phyloP scores from a whole-genome alignment of 2,329 filamentous ascomycete genomes.

The Pseudogymnoascus sp. region DNA sequence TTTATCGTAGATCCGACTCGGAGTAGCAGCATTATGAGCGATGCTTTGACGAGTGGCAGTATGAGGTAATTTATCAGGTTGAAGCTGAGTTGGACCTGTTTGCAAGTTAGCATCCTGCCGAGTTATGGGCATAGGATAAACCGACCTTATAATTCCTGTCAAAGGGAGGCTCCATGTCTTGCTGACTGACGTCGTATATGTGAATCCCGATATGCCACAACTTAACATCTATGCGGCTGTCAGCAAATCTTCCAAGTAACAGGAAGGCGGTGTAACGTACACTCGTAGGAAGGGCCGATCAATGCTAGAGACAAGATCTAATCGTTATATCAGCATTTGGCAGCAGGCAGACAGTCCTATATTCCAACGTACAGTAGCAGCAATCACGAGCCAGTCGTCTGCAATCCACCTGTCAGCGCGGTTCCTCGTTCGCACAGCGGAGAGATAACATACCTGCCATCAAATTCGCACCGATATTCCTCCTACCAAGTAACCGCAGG shows the following conservation, averaged over 20 bases:
- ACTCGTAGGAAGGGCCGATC: not conserved
- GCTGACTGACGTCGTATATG: not conserved
- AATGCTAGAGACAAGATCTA: not conserved
- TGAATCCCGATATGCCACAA: not conserved
- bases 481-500: not conserved
- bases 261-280: not conserved
- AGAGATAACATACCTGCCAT: not conserved
- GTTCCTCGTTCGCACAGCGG: not conserved
- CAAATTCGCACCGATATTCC: not conserved
- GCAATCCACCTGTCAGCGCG: not conserved
- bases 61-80: not conserved
- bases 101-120: not conserved
- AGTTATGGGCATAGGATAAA: not conserved
- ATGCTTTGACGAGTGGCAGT: not conserved
- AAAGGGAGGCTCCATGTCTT: not conserved
- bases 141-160: not conserved
- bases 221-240: not conserved
- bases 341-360: not conserved
- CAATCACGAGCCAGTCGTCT: constrained; percentile 1
- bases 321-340: not conserved
- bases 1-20: not conserved
- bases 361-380: not conserved
- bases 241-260: not conserved
- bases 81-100: not conserved
- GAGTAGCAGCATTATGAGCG: not conserved